Percentiles rank a stretch among this genome's conserved stretches.
Evolutionary conservation across 345 rosid species (phyloP).

Genomic region (Salix caprea): DNA sequence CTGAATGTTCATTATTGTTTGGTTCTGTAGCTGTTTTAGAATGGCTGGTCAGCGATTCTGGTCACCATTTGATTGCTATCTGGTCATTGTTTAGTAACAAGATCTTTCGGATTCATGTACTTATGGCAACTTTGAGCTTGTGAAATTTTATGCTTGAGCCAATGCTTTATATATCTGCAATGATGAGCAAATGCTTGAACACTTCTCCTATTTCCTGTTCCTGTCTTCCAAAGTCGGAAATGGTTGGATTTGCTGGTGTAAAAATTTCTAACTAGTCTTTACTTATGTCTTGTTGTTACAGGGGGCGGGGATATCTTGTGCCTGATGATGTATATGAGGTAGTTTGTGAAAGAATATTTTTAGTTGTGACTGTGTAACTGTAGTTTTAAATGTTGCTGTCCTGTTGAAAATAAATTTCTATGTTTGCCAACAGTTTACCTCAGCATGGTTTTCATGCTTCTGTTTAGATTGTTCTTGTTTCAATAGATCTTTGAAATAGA

Average conservation of each 20-base stretch:
- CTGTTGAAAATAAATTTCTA: not conserved
- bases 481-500: not conserved
- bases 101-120: no score
- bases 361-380: not conserved
- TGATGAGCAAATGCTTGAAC: not conserved
- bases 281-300: constrained; percentile 20
- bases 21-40: not conserved
- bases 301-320: constrained; percentile 55
- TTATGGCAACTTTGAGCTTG: no score
- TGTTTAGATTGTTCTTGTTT: not conserved
- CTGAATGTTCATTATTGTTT: not conserved
- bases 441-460: not conserved
- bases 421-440: not conserved
- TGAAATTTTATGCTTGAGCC: not conserved
- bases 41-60: not conserved
- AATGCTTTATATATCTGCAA: not conserved
- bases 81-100: not conserved
- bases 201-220: not conserved
- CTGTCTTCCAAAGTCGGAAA: not conserved
- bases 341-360: constrained; percentile 1
- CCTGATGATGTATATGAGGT: constrained; percentile 59
- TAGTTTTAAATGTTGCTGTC: not conserved
- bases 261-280: not conserved
- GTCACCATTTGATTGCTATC: not conserved
- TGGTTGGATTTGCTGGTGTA: not conserved